Percentiles rank a stretch among this genome's conserved stretches.
Conservation (phyloP, 2,329 filamentous ascomycete genomes). For the Trichophyton schoenleinii region DNA sequence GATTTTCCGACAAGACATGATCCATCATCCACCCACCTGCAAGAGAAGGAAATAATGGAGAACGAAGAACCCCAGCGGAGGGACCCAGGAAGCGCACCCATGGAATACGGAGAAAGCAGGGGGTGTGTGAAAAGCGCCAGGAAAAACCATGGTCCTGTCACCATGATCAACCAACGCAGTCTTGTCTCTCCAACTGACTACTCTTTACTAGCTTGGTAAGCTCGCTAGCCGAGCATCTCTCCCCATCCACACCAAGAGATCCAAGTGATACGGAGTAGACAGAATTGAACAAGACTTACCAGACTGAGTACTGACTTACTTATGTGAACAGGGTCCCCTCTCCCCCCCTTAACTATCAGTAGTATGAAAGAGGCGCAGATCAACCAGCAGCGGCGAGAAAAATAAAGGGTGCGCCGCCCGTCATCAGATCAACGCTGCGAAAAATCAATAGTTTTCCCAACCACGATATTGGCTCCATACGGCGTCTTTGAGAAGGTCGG, state of each 20-base stretch:
- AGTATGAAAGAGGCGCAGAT: background rate
- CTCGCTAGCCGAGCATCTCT: background rate
- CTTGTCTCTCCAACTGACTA: background rate
- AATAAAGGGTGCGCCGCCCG: background rate
- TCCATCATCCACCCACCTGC: background rate
- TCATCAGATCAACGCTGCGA: conserved; percentile 1
- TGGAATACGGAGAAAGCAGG: no score
- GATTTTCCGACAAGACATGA: background rate
- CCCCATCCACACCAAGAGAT: no score
- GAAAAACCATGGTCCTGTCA: background rate
- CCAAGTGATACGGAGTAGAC: no score
- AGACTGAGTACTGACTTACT: background rate
- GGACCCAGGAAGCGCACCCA: no score
- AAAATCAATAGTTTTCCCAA: background rate
- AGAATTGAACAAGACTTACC: no score
- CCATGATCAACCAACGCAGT: no score
- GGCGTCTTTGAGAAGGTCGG: background rate
- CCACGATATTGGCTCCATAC: background rate
- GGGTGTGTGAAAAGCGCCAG: background rate
- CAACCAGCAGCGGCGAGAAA: background rate
- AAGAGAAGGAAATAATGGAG: background rate
- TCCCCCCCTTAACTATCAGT: background rate
- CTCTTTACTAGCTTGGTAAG: background rate
- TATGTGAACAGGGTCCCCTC: background rate
- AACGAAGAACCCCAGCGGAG: background rate